Conservation (phyloP, 2,329 filamentous ascomycete genomes). For the Aspergillus tanneri region DNA sequence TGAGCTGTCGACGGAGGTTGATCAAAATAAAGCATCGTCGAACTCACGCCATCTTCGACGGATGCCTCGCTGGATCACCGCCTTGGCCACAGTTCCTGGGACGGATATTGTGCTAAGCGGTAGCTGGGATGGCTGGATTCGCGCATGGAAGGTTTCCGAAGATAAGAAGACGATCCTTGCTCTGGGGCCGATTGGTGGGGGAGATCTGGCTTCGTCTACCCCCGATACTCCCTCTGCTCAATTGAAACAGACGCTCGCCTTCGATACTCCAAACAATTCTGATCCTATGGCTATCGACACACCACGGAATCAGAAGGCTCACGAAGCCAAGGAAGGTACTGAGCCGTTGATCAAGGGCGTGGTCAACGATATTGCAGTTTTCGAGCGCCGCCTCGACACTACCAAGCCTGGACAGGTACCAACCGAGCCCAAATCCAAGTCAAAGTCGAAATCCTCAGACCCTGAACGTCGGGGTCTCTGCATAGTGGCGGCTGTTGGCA, state of each 20-base stretch:
- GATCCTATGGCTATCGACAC: constrained; percentile 26
- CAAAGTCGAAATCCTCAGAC: constrained; percentile 39
- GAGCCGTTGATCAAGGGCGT: constrained; percentile 64
- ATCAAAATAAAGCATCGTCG: constrained; percentile 52
- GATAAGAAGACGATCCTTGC: constrained; percentile 78
- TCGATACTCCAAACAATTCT: constrained; percentile 29
- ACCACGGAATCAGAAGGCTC: constrained; percentile 15
- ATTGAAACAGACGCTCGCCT: constrained; percentile 34
- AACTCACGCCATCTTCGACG: constrained; percentile 52
- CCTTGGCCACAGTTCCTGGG: constrained; percentile 80
- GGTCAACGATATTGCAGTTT: constrained; percentile 83
- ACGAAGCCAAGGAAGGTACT: constrained; percentile 21
- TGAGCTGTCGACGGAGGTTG: constrained; percentile 71
- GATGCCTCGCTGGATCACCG: constrained; percentile 84
- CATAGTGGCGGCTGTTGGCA: constrained; percentile 80
- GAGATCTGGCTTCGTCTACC: constrained; percentile 13
- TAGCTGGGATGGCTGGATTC: constrained; percentile 88
- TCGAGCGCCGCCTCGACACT: constrained; percentile 66
- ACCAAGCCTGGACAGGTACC: constrained; percentile 23
- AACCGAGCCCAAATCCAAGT: constrained; percentile 24
- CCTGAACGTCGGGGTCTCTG: constrained; percentile 61
- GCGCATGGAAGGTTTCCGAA: constrained; percentile 79
- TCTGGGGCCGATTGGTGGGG: constrained; percentile 63
- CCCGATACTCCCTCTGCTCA: constrained; percentile 35
- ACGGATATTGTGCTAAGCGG: constrained; percentile 87